phyloP scores from a whole-genome alignment of 2,329 filamentous ascomycete species.

The Zasmidium citrigriseum region DNA sequence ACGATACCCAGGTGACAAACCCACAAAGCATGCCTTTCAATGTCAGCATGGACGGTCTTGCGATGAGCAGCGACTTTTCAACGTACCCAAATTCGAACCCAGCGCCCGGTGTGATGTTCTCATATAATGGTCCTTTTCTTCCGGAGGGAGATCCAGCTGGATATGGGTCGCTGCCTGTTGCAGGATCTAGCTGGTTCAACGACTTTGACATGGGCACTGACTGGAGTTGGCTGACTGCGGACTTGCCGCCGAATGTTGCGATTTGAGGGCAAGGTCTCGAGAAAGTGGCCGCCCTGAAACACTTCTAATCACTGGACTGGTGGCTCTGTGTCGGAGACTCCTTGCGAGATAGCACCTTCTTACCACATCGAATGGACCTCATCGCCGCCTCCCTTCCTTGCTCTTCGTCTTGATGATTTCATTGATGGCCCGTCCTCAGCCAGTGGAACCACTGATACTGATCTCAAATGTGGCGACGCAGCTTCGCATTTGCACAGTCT shows the following conservation, averaged over 20 bases:
- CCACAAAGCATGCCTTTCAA: background rate
- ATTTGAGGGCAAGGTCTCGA: too few relatives aligned
- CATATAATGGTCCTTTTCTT: background rate
- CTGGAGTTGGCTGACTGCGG: conserved; percentile 14
- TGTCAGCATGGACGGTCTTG: background rate
- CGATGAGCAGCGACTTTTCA: background rate
- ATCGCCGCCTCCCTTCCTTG: too few relatives aligned
- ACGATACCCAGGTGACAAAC: background rate
- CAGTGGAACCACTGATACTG: too few relatives aligned
- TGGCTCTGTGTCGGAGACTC: too few relatives aligned
- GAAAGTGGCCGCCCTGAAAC: too few relatives aligned
- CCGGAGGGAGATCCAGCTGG: background rate
- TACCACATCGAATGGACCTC: too few relatives aligned
- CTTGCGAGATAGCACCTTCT: too few relatives aligned
- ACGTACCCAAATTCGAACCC: background rate
- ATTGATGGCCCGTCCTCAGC: too few relatives aligned
- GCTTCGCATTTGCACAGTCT: too few relatives aligned
- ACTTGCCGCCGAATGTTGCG: conserved; percentile 7
- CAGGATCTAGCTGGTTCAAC: background rate
- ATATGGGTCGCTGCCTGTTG: background rate
- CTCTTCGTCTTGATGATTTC: too few relatives aligned
- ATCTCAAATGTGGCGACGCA: too few relatives aligned
- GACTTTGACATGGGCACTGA: background rate
- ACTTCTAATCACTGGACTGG: too few relatives aligned
- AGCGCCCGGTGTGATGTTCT: background rate